Evolutionary conservation across 148 eudicot genomes (phyloP).

Genomic region (Bassia scoparia): DNA sequence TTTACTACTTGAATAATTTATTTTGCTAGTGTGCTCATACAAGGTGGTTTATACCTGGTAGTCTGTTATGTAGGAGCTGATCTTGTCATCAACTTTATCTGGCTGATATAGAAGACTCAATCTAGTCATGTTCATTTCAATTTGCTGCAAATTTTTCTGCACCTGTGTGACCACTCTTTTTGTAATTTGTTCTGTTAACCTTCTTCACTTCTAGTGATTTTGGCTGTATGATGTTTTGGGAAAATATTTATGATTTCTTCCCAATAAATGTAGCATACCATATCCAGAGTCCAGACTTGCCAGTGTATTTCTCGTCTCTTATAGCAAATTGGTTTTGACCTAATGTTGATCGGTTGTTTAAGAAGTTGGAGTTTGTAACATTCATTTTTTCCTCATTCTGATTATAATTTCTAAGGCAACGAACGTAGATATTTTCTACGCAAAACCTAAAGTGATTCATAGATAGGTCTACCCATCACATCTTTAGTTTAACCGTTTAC

Average conservation of each 20-base stretch:
- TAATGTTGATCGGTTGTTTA: no score
- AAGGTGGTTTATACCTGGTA: neutral
- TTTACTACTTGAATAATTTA: neutral
- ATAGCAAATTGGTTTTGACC: neutral
- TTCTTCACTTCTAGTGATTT: neutral
- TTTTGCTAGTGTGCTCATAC: neutral
- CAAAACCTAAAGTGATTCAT: neutral
- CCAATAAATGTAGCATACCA: no score
- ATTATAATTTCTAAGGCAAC: neutral
- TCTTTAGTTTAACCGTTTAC: neutral
- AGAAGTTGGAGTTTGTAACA: no score
- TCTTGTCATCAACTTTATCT: neutral
- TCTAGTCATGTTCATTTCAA: neutral
- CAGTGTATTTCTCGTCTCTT: neutral
- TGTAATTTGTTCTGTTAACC: neutral
- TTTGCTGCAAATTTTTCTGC: neutral
- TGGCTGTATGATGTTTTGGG: no score
- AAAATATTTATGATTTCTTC: no score
- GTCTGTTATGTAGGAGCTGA: neutral
- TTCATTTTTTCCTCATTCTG: neutral
- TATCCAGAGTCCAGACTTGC: neutral
- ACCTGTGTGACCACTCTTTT: neutral
- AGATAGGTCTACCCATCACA: neutral
- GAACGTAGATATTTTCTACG: neutral
- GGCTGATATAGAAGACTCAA: neutral